A percentile compares a stretch with the other conserved stretches of the same genome.
These are phyloP conservation scores for Phytophthora fragariae DNA, from an alignment of 352 stramenopile genomes.

Conservation along the genomic window DNA sequence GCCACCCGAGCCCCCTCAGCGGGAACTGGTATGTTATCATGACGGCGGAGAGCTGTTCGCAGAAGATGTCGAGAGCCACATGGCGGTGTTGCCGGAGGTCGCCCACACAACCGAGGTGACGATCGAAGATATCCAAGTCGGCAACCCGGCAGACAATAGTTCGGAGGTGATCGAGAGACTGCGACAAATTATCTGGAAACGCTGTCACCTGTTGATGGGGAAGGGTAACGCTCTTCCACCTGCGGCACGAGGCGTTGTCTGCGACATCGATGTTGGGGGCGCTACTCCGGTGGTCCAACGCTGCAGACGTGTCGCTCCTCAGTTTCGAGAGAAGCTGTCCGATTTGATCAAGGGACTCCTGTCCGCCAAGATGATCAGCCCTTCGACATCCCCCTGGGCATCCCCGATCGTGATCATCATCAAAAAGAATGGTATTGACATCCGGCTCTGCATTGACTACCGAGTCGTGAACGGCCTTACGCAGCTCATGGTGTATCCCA, in stretches of 20 bases:
- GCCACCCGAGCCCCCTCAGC: no score
- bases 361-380: conserved; percentile 12
- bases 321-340: conserved; percentile 33
- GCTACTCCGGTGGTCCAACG: no score
- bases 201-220: no score
- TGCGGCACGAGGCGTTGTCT: no score
- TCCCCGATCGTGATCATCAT: no score
- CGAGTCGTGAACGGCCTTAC: no score
- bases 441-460: no score
- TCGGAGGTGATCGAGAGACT: not conserved
- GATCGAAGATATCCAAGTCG: conserved; percentile 1
- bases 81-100: not conserved
- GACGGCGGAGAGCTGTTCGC: not conserved
- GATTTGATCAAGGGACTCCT: conserved; percentile 41
- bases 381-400: conserved; percentile 33
- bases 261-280: no score
- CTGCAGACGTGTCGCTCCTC: conserved; percentile 3
- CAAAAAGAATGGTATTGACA: no score
- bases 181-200: no score
- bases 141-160: not conserved
- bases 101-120: not conserved
- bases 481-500: no score
- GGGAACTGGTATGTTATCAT: not conserved
- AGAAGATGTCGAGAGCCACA: not conserved
- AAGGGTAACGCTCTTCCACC: no score